These are phyloP conservation scores for Xylariaceae sp. DNA, from an alignment of 2,329 filamentous ascomycete genomes.

Conservation along the genomic window DNA sequence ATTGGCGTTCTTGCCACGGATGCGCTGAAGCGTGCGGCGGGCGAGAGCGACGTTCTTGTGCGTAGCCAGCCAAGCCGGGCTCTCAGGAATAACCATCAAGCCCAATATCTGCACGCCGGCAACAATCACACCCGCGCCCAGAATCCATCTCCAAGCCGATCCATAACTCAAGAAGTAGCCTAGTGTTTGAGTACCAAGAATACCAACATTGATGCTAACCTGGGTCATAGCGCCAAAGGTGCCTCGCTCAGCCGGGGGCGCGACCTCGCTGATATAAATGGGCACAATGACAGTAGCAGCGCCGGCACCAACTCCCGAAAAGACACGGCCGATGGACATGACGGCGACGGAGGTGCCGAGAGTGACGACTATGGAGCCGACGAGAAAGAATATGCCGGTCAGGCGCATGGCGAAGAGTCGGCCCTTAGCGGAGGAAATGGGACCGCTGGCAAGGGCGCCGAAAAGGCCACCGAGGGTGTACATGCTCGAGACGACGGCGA, in stretches of 20 bases:
- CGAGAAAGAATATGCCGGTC: conserved; percentile 71
- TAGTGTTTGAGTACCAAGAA: conserved; percentile 75
- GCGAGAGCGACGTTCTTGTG: conserved; percentile 60
- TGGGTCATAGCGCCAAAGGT: conserved; percentile 85
- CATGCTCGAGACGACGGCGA: conserved; percentile 82
- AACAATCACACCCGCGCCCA: conserved; percentile 68
- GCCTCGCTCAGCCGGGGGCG: conserved; percentile 69
- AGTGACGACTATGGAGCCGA: conserved; percentile 74
- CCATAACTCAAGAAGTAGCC: conserved; percentile 84
- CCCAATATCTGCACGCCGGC: conserved; percentile 64
- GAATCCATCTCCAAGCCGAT: conserved; percentile 76
- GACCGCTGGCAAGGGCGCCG: conserved; percentile 76
- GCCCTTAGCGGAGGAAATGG: conserved; percentile 72
- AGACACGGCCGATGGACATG: conserved; percentile 69
- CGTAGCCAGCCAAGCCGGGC: conserved; percentile 79
- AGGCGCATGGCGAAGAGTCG: conserved; percentile 71
- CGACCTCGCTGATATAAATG: conserved; percentile 89
- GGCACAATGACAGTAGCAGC: conserved; percentile 90
- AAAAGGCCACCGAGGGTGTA: conserved; percentile 86
- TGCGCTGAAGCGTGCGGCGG: conserved; percentile 64
- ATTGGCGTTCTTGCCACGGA: conserved; percentile 66
- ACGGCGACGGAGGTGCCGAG: conserved; percentile 62
- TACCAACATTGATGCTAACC: conserved; percentile 89
- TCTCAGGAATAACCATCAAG: conserved; percentile 77
- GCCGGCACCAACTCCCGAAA: conserved; percentile 81